Base-by-base conservation (phyloP, 73 alveolate genomes). In the Paramecium sonneborni region DNA sequence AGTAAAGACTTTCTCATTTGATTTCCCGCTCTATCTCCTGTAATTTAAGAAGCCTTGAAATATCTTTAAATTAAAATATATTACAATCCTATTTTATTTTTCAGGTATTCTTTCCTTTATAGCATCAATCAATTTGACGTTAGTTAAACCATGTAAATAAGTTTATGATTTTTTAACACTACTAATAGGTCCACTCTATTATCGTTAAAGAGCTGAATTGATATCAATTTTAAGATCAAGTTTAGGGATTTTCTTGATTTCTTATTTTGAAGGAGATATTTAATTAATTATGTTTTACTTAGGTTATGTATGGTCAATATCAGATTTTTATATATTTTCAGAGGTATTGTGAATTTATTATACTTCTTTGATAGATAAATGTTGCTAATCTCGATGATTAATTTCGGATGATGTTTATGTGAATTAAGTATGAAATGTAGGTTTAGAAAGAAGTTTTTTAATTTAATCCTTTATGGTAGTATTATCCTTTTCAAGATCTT, bases 101-200 rank as follows among this genome's bases (percentile, higher is more conserved):
- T 79, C 48, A 23, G 74, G 76, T 18, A 79, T 79, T 46, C 69
- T 20, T 12, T 79, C 90, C n/a, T 11, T 79, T 0, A 39, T 20
- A 1, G 90, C 41, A 79, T 20, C 72, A 43, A 23, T 79, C 15
- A 79, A n/a, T 23, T 79, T 43, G 11, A 7, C 46, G 41, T 79
- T 62, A 10, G 44, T 79, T 23, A 79, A 79, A 8, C 55, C 90
- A 20, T 79, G 46, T 12, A 43, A 8, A 6, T 79, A 79, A 1
- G 44, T 79, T 6, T 8, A 39, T 79, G 90, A 79, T 11, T 79
- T 46, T 41, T 41, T 79, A 24, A 46, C 74, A 43, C 76, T 79
- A 3, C 62, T 43, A 18, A 24, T 30, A n/a, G 74, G 90, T 41
- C 76, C 90, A 79, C 76, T 41, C n/a, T 79, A 14, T 72, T 34